Evolutionary conservation across 176 grass and related monocot species (phyloP).

Genomic region (Oryza officinalis): DNA sequence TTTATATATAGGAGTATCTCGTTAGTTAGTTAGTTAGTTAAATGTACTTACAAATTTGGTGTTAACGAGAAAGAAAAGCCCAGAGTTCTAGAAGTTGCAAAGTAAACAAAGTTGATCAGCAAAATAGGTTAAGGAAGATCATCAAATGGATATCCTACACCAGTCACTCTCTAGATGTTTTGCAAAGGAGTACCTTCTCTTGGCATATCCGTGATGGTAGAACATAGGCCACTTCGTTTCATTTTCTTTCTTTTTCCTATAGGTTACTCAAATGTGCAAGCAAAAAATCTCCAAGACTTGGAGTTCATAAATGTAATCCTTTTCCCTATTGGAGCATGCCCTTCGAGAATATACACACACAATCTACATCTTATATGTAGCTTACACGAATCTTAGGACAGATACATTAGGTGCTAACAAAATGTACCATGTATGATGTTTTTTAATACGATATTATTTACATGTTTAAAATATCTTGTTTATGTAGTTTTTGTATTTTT

Average conservation of each 20-base stretch:
- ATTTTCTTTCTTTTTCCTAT: background rate
- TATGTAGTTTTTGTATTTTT: too few species aligned
- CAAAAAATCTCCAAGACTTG: background rate
- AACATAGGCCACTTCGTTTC: background rate
- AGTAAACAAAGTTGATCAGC: background rate
- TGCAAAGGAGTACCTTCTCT: background rate
- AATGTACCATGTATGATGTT: too few species aligned
- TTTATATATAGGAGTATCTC: background rate
- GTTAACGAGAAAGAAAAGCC: background rate
- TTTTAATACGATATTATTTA: too few species aligned
- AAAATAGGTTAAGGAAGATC: background rate
- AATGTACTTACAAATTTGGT: background rate
- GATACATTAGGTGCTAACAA: too few species aligned
- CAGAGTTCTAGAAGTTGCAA: slow-evolving; percentile 2
- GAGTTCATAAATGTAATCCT: too few species aligned
- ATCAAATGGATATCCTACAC: background rate
- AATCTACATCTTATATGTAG: too few species aligned
- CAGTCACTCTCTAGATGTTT: background rate
- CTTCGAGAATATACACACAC: too few species aligned
- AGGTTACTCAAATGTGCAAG: background rate
- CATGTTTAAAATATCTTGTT: too few species aligned
- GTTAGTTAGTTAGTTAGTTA: background rate
- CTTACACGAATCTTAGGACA: too few species aligned
- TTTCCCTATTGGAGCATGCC: too few species aligned
- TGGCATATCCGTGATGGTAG: background rate